These are phyloP conservation scores for Alopecurus myosuroides DNA, from an alignment of 176 grass and related monocot genomes.

Conservation along the genomic window DNA sequence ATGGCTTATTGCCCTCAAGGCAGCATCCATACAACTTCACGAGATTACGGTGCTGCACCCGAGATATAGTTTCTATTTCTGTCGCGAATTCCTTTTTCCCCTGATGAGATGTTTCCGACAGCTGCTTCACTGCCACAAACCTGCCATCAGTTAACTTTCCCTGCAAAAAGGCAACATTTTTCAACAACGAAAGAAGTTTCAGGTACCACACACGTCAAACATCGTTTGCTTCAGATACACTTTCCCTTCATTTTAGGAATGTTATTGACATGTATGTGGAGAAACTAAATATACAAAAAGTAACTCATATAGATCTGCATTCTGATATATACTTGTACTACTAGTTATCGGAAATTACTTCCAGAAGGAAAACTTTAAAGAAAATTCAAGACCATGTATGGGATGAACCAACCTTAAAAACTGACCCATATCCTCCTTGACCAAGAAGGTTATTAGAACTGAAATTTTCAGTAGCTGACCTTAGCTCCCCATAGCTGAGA, in stretches of 20 bases:
- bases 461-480: slow-evolving; percentile 66
- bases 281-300: neutral
- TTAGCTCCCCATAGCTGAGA: slow-evolving; percentile 67
- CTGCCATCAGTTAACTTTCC: slow-evolving; percentile 74
- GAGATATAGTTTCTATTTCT: slow-evolving; percentile 83
- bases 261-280: neutral
- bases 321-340: neutral
- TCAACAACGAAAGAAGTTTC: neutral
- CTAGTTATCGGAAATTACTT: neutral
- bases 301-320: neutral
- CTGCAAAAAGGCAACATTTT: slow-evolving; percentile 27
- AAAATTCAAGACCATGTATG: slow-evolving; percentile 1
- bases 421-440: slow-evolving; percentile 83
- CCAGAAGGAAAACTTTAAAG: neutral
- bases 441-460: slow-evolving; percentile 65
- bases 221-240: neutral
- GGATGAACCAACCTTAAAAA: slow-evolving; percentile 55
- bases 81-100: slow-evolving; percentile 71
- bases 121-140: slow-evolving; percentile 74
- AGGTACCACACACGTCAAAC: neutral
- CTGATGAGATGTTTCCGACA: slow-evolving; percentile 65
- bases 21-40: slow-evolving; percentile 75
- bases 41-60: slow-evolving; percentile 69
- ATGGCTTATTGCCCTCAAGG: slow-evolving; percentile 52
- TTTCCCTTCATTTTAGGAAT: neutral